These are phyloP conservation scores for Styphnolobium japonicum DNA, from an alignment of 306 rosid genomes.

Conservation along the genomic window DNA sequence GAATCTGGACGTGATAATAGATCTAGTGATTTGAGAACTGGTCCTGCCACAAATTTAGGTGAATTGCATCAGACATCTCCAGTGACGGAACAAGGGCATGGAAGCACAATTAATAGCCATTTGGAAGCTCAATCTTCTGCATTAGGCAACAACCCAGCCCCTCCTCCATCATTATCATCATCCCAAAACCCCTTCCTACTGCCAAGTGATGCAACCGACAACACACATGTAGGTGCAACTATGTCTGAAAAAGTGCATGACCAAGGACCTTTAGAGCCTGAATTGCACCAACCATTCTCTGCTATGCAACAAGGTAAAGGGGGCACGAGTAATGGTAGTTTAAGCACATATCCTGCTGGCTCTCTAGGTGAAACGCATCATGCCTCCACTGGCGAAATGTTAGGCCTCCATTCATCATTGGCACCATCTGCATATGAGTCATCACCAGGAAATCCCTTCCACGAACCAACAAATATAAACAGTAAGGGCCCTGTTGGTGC, in stretches of 20 bases:
- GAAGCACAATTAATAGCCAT: not conserved
- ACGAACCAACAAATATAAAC: not conserved
- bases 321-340: not conserved
- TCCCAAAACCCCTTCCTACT: constrained; percentile 24
- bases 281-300: not conserved
- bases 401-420: not conserved
- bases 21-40: not conserved
- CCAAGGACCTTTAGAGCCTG: not conserved
- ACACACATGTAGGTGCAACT: not conserved
- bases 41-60: not conserved
- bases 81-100: constrained; percentile 22
- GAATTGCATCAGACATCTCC: not conserved
- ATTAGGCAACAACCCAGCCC: not conserved
- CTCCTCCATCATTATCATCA: constrained; percentile 16
- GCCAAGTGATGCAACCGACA: not conserved
- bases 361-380: not conserved
- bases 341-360: not conserved
- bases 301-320: not conserved
- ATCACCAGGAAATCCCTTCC: not conserved
- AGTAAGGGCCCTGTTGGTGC: not conserved
- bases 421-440: not conserved
- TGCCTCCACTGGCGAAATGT: not conserved
- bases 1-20: constrained; percentile 23
- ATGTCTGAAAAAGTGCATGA: not conserved
- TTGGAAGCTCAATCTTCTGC: not conserved